Conservation (phyloP, 2,329 filamentous ascomycete species). For the Microdochium nivale region DNA sequence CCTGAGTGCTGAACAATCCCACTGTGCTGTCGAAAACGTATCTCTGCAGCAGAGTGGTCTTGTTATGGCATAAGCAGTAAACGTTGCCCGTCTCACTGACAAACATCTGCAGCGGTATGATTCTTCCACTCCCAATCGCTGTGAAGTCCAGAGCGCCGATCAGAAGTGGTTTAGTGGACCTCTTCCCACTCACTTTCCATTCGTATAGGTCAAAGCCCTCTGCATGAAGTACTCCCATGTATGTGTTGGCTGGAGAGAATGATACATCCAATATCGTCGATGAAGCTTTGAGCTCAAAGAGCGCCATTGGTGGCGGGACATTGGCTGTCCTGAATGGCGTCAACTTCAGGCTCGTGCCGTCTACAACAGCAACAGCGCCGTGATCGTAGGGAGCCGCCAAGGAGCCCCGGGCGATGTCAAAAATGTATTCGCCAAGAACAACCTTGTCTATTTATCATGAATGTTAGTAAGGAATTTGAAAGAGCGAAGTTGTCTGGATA, state of each 20-base stretch:
- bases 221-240: constrained; percentile 65
- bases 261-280: constrained; percentile 65
- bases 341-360: constrained; percentile 70
- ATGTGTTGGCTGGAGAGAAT: constrained; percentile 55
- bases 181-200: constrained; percentile 55
- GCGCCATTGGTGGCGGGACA: constrained; percentile 86
- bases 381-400: constrained; percentile 64
- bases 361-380: constrained; percentile 75
- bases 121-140: constrained; percentile 14
- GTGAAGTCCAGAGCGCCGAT: constrained; percentile 28
- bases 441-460: constrained; percentile 31
- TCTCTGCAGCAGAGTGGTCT: background rate
- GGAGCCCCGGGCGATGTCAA: constrained; percentile 60
- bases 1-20: constrained; percentile 10
- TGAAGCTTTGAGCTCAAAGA: constrained; percentile 60
- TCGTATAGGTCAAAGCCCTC: constrained; percentile 59
- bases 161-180: constrained; percentile 34
- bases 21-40: constrained; percentile 11
- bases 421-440: constrained; percentile 57
- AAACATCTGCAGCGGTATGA: constrained; percentile 18
- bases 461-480: constrained; percentile 2
- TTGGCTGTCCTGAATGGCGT: constrained; percentile 80
- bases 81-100: constrained; percentile 17
- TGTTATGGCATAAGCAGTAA: constrained; percentile 13
- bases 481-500: background rate